Percentiles rank a stretch among this genome's conserved stretches.
Evolutionary conservation across 257 asterid species (phyloP).

Genomic region (Solanum paucissectum): DNA sequence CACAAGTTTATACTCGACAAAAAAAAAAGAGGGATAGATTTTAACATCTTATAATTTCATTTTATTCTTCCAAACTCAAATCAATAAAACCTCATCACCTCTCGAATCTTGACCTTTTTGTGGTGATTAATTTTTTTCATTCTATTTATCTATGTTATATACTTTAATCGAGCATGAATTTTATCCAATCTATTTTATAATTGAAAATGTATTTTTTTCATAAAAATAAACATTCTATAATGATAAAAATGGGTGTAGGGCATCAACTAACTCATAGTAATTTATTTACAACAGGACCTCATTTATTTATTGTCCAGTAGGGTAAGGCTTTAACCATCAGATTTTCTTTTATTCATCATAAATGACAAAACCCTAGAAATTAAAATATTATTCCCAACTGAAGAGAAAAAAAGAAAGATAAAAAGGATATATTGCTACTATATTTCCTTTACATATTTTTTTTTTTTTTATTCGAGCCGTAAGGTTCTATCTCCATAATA

Average conservation of each 20-base stretch:
- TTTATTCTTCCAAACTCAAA: too few relatives aligned
- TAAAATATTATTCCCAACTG: not conserved
- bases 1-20: not conserved
- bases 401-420: not conserved
- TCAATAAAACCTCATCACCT: not conserved
- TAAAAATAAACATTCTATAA: not conserved
- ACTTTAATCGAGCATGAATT: too few relatives aligned
- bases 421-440: not conserved
- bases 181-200: not conserved
- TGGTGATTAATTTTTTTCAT: not conserved
- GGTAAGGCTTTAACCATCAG: not conserved
- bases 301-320: not conserved
- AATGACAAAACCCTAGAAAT: not conserved
- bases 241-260: not conserved
- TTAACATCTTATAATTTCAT: not conserved
- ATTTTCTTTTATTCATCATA: not conserved
- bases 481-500: not conserved
- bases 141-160: too few relatives aligned
- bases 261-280: not conserved
- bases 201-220: not conserved
- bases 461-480: not conserved
- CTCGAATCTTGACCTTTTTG: not conserved
- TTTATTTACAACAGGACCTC: not conserved
- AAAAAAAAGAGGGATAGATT: too few relatives aligned
- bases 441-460: too few relatives aligned